Evolutionary conservation across 805 yeast genomes (phyloP).

Genomic region (Yarrowia osloensis): DNA sequence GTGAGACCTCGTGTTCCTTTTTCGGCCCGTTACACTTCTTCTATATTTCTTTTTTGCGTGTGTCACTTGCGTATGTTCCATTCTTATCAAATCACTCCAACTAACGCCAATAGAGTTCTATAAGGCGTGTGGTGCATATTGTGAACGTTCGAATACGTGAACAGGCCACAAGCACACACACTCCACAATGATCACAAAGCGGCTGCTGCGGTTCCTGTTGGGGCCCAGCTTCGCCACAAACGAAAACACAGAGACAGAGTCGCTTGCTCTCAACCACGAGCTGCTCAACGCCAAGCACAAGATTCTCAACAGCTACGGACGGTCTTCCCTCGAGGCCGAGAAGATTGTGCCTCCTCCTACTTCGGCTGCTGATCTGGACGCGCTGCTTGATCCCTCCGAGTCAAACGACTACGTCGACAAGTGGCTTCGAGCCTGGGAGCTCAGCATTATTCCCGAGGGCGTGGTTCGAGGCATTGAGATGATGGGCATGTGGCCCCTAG

Average conservation of each 20-base stretch:
- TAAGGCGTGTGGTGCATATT: neutral
- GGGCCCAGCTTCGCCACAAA: constrained; percentile 12
- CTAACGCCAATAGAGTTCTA: neutral
- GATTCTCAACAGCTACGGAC: constrained; percentile 22
- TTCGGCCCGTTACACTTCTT: neutral
- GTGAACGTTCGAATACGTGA: neutral
- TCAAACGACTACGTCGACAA: neutral
- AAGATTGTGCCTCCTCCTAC: neutral
- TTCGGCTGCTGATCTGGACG: neutral
- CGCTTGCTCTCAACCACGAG: constrained; percentile 1
- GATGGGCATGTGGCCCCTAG: constrained; percentile 24
- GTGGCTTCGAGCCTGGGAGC: constrained; percentile 10
- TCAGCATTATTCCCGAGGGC: constrained; percentile 10
- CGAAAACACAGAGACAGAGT: constrained; percentile 17
- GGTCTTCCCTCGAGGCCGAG: constrained; percentile 14
- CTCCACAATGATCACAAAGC: constrained; percentile 13
- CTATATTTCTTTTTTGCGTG: neutral
- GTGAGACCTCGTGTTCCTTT: neutral
- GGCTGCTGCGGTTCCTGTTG: constrained; percentile 11
- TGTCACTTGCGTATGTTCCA: neutral
- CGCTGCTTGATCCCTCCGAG: neutral
- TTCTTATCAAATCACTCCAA: neutral
- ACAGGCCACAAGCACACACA: neutral
- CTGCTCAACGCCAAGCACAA: constrained; percentile 24
- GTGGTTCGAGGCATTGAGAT: constrained; percentile 10